Base-by-base conservation (phyloP, 768 basidiomycete species). In the Tulasnella sp. region DNA sequence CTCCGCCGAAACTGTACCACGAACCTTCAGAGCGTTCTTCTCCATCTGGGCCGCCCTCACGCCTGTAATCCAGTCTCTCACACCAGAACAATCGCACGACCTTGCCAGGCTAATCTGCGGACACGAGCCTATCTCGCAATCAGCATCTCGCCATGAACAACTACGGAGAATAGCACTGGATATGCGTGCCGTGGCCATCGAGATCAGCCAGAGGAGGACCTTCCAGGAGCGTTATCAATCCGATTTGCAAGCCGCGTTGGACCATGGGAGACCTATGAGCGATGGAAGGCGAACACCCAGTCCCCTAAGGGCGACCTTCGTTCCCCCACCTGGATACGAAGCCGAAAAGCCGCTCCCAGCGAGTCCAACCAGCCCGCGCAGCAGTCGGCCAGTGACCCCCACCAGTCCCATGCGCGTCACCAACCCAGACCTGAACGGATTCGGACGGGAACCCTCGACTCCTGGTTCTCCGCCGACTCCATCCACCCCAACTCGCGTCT, bases 131-230 rank as follows among this genome's bases (percentile, higher is more conserved):
- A 75, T 91, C 37, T 77, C 80, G 10, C 44, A 77, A 15, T 29
- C 67, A 3, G 80, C 84, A 0, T 88, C 90, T 0, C 39, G 83
- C 5, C 83, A 87, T 35, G 83, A 85, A 1, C 81, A 84, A 0
- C 82, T 94, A 13, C 84, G 86, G 3, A 90, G 91, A 0, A 89
- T 94, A 70, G 89, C 94, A 0, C 92, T 92, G 0, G 93, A 95
- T 83, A 84, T 96, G n/a, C 88, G 93, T 23, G 91, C 92, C 0
- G 91, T 96, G 0, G 92, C 93, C 0, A 93, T 96, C 71, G 94
- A 95, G 82, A 94, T 96, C 80, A 91, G 92, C 77, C 93, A 94
- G 83, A 84, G 94, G 5, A 85, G 94, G 29, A 91, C 92, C 0
- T 96, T 96, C 84, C 94, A 96, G 83, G 90, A 93, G 80, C 86